Evolutionary conservation across 495 filamentous ascomycete genomes (phyloP).

Genomic region (Penicillium nucicola): DNA sequence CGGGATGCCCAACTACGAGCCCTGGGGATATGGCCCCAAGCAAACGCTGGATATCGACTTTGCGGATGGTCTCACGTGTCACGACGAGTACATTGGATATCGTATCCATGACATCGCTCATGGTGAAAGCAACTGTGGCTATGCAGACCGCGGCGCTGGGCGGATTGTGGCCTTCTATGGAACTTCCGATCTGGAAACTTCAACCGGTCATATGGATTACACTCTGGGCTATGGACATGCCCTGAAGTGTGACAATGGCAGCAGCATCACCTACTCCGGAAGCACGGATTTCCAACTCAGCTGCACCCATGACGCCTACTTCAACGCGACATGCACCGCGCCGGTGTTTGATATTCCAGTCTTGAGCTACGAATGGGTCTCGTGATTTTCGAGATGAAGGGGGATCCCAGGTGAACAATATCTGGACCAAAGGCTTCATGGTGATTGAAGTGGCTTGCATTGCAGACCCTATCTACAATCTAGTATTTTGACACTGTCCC

Average conservation of each 20-base stretch:
- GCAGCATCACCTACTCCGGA: slow-evolving; percentile 32
- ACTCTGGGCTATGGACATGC: slow-evolving; percentile 34
- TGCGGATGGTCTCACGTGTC: slow-evolving; percentile 30
- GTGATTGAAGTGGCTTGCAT: no score
- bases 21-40: slow-evolving; percentile 34
- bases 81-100: slow-evolving; percentile 35
- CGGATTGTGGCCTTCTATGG: slow-evolving; percentile 36
- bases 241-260: slow-evolving; percentile 30
- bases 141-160: slow-evolving; percentile 28
- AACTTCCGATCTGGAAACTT: slow-evolving; percentile 20
- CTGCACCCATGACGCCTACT: slow-evolving; percentile 27
- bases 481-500: no score
- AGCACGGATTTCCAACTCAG: slow-evolving; percentile 26
- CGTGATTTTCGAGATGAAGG: neutral
- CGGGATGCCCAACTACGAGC: slow-evolving; percentile 36
- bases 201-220: slow-evolving; percentile 29
- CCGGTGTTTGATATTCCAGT: slow-evolving; percentile 30
- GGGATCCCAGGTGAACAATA: no score
- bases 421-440: no score
- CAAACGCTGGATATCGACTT: slow-evolving; percentile 33
- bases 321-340: slow-evolving; percentile 35
- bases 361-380: slow-evolving; percentile 30
- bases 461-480: no score
- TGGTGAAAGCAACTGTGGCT: slow-evolving; percentile 33
- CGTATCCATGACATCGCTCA: slow-evolving; percentile 34